Percentiles rank a stretch among this genome's conserved stretches.
phyloP scores from a whole-genome alignment of 73 alveolate species.

The Paramecium sonneborni region DNA sequence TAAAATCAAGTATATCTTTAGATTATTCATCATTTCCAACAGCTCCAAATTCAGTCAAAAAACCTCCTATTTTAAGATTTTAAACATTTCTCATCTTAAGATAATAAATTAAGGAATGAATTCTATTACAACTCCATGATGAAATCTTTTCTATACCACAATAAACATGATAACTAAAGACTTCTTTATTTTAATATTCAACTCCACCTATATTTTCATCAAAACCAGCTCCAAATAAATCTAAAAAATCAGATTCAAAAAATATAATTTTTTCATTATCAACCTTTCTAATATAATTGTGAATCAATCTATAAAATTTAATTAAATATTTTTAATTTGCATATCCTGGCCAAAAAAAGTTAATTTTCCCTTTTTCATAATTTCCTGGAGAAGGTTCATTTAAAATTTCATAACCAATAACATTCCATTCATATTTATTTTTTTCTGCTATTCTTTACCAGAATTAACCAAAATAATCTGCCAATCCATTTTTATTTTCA shows the following conservation, averaged over 20 bases:
- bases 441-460: constrained; percentile 82
- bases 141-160: constrained; percentile 43
- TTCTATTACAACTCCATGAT: constrained; percentile 60
- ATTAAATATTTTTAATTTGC: constrained; percentile 73
- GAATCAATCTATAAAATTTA: constrained; percentile 77
- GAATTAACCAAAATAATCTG: constrained; percentile 83
- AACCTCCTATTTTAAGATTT: constrained; percentile 71
- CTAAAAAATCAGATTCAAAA: constrained; percentile 80
- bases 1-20: constrained; percentile 70
- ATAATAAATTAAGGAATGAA: constrained; percentile 56
- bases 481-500: constrained; percentile 77
- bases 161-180: constrained; percentile 55
- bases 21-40: constrained; percentile 70
- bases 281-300: constrained; percentile 70
- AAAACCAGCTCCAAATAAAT: constrained; percentile 61
- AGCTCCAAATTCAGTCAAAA: constrained; percentile 84
- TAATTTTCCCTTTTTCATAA: constrained; percentile 67
- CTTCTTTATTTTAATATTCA: constrained; percentile 30
- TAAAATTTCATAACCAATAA: constrained; percentile 88
- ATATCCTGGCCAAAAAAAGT: constrained; percentile 72
- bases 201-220: constrained; percentile 59
- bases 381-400: constrained; percentile 92
- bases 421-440: constrained; percentile 73
- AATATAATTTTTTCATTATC: constrained; percentile 76
- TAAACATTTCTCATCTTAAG: constrained; percentile 69